Evolutionary conservation across 2,329 filamentous ascomycete species (phyloP).

Genomic region (Penicillium italicum): DNA sequence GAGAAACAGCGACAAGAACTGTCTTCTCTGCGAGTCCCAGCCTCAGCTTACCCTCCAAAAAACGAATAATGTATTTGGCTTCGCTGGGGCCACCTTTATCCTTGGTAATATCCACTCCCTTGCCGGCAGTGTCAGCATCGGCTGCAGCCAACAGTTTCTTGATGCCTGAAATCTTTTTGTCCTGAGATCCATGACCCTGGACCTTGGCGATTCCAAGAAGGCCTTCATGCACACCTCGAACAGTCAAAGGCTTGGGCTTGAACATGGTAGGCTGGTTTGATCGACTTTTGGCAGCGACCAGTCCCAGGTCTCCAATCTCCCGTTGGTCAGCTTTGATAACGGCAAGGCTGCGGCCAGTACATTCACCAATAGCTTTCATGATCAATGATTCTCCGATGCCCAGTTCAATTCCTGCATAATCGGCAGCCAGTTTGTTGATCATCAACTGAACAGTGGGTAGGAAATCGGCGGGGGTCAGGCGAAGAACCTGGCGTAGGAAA

Average conservation of each 20-base stretch:
- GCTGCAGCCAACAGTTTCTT: conserved; percentile 94
- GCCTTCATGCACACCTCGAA: conserved; percentile 81
- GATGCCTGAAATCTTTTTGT: conserved; percentile 87
- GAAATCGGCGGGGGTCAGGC: conserved; percentile 82
- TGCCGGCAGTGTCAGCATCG: conserved; percentile 68
- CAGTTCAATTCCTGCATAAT: conserved; percentile 93
- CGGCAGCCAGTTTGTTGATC: conserved; percentile 96
- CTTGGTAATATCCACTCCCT: conserved; percentile 78
- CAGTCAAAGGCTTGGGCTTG: conserved; percentile 86
- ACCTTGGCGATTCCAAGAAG: conserved; percentile 84
- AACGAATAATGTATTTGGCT: conserved; percentile 88
- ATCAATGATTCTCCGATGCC: conserved; percentile 98
- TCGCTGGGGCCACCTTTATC: conserved; percentile 93
- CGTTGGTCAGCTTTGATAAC: conserved; percentile 95
- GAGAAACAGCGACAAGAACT: conserved; percentile 81
- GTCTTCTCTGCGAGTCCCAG: conserved; percentile 90
- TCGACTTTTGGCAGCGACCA: conserved; percentile 93
- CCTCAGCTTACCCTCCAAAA: conserved; percentile 89
- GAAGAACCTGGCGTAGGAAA: conserved; percentile 90
- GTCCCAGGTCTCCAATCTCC: conserved; percentile 89
- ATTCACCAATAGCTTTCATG: conserved; percentile 97
- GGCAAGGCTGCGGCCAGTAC: conserved; percentile 78
- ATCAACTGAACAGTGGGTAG: conserved; percentile 87
- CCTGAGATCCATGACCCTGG: conserved; percentile 81
- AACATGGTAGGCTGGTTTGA: conserved; percentile 98